Percentiles rank a stretch among this genome's conserved stretches.
These are phyloP conservation scores for Salix purpurea DNA, from an alignment of 345 rosid species.

Conservation along the genomic window DNA sequence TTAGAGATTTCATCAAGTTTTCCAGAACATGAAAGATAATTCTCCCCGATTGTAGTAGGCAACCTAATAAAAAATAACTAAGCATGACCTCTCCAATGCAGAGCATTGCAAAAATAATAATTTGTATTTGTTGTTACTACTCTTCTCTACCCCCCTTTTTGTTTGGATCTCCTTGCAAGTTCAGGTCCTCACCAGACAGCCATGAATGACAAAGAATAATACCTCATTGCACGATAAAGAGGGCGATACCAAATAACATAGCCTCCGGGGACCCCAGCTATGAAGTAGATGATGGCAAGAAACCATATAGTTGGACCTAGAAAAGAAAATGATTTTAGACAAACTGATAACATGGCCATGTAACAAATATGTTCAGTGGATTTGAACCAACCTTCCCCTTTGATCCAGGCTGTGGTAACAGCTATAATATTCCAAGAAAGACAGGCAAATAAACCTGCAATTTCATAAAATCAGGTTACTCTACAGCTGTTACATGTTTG, in stretches of 20 bases:
- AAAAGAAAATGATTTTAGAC: constrained; percentile 18
- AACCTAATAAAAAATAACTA: not conserved
- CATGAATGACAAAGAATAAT: constrained; percentile 12
- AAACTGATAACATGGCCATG: constrained; percentile 2
- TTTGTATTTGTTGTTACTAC: not conserved
- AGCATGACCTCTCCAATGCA: not conserved
- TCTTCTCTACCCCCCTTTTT: not conserved
- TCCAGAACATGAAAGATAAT: not conserved
- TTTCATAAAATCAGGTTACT: constrained; percentile 9
- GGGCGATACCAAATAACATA: constrained; percentile 94
- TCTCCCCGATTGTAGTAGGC: not conserved
- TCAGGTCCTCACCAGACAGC: not conserved
- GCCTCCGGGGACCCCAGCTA: constrained; percentile 87
- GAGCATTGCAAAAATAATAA: not conserved
- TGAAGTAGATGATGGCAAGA: constrained; percentile 85
- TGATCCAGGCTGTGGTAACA: constrained; percentile 80
- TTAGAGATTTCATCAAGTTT: too few relatives aligned
- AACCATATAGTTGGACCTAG: constrained; percentile 90
- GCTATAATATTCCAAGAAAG: constrained; percentile 89
- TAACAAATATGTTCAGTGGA: constrained; percentile 1
- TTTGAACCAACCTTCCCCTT: constrained; percentile 67
- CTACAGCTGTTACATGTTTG: not conserved
- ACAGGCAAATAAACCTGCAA: constrained; percentile 70
- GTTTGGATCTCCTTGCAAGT: not conserved
- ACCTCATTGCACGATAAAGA: constrained; percentile 96